Percentiles rank a stretch among this genome's conserved stretches.
Evolutionary conservation across 2,329 filamentous ascomycete genomes (phyloP).

Genomic region (Cladosporium sp.): DNA sequence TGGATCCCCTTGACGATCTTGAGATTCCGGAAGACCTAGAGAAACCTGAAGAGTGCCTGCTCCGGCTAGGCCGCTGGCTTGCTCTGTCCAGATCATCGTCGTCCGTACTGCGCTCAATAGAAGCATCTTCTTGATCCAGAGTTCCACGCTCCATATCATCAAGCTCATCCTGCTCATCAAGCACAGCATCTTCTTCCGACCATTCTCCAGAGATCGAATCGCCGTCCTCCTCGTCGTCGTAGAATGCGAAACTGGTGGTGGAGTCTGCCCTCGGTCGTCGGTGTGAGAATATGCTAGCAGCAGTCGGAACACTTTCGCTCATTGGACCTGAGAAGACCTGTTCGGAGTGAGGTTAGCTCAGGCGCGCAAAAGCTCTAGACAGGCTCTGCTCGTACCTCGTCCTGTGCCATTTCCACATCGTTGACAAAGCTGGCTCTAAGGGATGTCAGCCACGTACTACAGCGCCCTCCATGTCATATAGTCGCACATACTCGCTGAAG

Average conservation of each 20-base stretch:
- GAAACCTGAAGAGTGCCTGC: constrained; percentile 56
- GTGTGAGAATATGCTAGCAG: constrained; percentile 84
- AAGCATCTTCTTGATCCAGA: constrained; percentile 32
- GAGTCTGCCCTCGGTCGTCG: constrained; percentile 76
- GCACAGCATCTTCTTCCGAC: constrained; percentile 45
- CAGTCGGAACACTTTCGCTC: constrained; percentile 92
- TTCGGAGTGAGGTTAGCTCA: not conserved
- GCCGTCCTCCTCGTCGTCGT: constrained; percentile 57
- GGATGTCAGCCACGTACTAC: constrained; percentile 2
- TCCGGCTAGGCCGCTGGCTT: constrained; percentile 34
- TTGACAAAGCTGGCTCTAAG: constrained; percentile 70
- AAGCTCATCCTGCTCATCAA: constrained; percentile 39
- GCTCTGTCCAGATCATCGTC: constrained; percentile 16
- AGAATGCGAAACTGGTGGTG: constrained; percentile 82
- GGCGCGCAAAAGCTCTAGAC: too few species aligned
- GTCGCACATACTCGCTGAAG: constrained; percentile 52
- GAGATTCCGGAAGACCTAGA: constrained; percentile 17
- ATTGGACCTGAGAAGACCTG: constrained; percentile 81
- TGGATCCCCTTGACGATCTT: constrained; percentile 12
- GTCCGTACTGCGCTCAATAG: constrained; percentile 31
- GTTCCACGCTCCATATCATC: constrained; percentile 29
- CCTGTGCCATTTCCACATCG: constrained; percentile 97
- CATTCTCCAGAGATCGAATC: constrained; percentile 44
- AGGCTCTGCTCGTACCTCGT: constrained; percentile 48
- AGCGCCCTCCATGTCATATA: not conserved